Percentiles rank a stretch among this genome's conserved stretches.
phyloP scores from a whole-genome alignment of 768 basidiomycete species.

The Lactifluus subvellereus region DNA sequence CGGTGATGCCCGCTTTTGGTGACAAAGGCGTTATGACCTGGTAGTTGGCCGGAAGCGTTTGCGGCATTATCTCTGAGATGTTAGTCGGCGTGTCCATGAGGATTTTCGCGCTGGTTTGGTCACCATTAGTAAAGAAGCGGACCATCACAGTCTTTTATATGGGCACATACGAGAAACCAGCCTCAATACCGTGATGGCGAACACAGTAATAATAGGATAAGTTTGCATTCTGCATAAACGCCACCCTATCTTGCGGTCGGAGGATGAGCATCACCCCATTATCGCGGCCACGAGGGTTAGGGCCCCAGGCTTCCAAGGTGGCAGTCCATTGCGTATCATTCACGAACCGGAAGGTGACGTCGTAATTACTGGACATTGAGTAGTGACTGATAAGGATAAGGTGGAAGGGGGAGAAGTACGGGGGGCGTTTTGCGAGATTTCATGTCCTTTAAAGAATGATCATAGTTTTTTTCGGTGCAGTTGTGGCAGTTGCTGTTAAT shows the following conservation, averaged over 20 bases:
- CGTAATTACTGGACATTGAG: slow-evolving; percentile 36
- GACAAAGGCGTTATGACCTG: slow-evolving; percentile 9
- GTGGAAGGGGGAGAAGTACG: background rate
- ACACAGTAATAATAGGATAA: slow-evolving; percentile 43
- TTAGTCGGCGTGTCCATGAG: slow-evolving; percentile 7
- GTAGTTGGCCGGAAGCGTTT: slow-evolving; percentile 15
- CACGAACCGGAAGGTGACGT: slow-evolving; percentile 45
- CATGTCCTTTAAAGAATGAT: background rate
- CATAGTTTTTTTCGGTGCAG: background rate
- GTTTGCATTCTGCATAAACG: slow-evolving; percentile 46
- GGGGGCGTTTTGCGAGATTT: background rate
- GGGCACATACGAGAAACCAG: slow-evolving; percentile 41
- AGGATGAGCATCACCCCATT: slow-evolving; percentile 31
- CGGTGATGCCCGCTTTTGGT: slow-evolving; percentile 8
- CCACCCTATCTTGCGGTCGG: slow-evolving; percentile 38
- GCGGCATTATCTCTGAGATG: slow-evolving; percentile 19
- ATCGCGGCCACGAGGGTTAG: slow-evolving; percentile 30
- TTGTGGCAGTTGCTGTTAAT: slow-evolving; percentile 5
- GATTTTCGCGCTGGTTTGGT: slow-evolving; percentile 13
- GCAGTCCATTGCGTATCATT: slow-evolving; percentile 42
- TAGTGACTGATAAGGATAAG: background rate
- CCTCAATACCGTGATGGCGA: slow-evolving; percentile 36
- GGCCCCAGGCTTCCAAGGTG: slow-evolving; percentile 34
- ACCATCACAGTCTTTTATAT: background rate
- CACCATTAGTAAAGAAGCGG: background rate